phyloP scores from a whole-genome alignment of 2,329 filamentous ascomycete species.

The Amauroascus niger region DNA sequence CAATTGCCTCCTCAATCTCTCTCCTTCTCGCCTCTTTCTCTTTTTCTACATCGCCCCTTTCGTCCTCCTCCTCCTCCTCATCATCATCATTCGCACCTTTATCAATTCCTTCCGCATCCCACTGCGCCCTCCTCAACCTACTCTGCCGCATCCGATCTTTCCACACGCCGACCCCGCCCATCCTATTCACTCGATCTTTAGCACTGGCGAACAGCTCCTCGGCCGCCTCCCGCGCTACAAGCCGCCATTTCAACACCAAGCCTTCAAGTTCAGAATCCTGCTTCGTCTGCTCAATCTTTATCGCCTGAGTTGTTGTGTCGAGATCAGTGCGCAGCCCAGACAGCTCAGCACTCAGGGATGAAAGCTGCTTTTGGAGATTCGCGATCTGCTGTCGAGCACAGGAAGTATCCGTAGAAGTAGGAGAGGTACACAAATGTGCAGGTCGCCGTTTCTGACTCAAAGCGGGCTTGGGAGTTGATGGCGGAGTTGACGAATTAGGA shows the following conservation, averaged over 20 bases:
- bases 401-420: not conserved
- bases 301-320: slow-evolving; percentile 45
- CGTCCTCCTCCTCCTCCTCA: slow-evolving; percentile 21
- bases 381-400: slow-evolving; percentile 25
- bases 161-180: slow-evolving; percentile 54
- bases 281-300: slow-evolving; percentile 39
- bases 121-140: slow-evolving; percentile 33
- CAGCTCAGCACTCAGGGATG: slow-evolving; percentile 26
- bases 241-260: slow-evolving; percentile 53
- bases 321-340: slow-evolving; percentile 34
- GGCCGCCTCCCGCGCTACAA: slow-evolving; percentile 51
- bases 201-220: slow-evolving; percentile 57
- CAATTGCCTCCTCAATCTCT: slow-evolving; percentile 33
- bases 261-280: slow-evolving; percentile 47
- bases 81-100: slow-evolving; percentile 37
- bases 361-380: slow-evolving; percentile 36
- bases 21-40: slow-evolving; percentile 28
- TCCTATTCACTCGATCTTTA: slow-evolving; percentile 50
- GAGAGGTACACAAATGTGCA: not conserved
- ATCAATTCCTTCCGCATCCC: slow-evolving; percentile 25
- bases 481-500: not conserved
- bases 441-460: not conserved
- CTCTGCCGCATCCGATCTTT: slow-evolving; percentile 41
- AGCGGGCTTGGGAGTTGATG: not conserved
- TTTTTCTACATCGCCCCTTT: slow-evolving; percentile 28